phyloP scores from a whole-genome alignment of 176 grass and related monocot species.

The Zizania latifolia region DNA sequence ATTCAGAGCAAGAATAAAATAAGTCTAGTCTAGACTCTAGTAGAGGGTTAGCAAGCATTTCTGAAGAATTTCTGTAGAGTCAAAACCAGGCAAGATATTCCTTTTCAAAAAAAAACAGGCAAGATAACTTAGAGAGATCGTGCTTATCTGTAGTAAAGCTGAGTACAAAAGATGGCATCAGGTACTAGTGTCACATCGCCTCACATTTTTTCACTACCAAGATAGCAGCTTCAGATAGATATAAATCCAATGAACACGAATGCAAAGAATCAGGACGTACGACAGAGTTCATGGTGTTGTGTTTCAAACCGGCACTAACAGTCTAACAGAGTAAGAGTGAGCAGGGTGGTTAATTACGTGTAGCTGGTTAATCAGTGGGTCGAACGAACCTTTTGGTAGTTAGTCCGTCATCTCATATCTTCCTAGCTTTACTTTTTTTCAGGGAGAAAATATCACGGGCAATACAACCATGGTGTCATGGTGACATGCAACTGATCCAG shows the following conservation, averaged over 20 bases:
- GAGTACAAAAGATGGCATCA: not conserved
- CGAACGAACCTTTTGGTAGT: slow-evolving; percentile 10
- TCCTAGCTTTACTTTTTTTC: not conserved
- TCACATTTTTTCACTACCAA: not conserved
- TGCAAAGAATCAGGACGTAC: not conserved
- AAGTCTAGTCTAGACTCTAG: not conserved
- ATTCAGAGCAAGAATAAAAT: not conserved
- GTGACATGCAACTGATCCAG: too few relatives aligned
- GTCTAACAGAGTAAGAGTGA: too few relatives aligned
- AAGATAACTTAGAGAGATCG: not conserved
- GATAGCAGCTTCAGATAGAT: not conserved
- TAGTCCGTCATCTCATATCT: not conserved
- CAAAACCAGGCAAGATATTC: not conserved
- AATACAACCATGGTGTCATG: not conserved
- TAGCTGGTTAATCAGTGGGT: not conserved
- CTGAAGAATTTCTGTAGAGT: not conserved
- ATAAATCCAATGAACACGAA: not conserved
- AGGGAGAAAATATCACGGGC: not conserved
- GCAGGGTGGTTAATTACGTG: not conserved
- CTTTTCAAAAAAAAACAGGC: too few relatives aligned
- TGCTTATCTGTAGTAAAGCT: not conserved
- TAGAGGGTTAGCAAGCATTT: not conserved
- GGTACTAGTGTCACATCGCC: not conserved
- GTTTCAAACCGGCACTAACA: not conserved
- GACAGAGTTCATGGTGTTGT: too few relatives aligned